Conservation (phyloP, 257 asterid genomes). For the Solanum neorickii region DNA sequence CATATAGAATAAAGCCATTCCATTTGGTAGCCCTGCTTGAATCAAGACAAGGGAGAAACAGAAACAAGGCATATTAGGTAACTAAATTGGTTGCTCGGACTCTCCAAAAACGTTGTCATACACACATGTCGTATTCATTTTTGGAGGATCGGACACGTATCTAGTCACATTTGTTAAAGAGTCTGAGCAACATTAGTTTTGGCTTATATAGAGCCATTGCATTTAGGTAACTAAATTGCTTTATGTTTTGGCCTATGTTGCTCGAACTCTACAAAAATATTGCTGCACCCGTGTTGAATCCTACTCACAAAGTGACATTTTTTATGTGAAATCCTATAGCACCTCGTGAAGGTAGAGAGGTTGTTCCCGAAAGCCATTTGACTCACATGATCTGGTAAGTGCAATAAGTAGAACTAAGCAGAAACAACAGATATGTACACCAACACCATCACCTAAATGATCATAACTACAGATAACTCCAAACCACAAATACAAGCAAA, state of each 20-base stretch:
- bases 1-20: conserved; percentile 29
- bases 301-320: not conserved
- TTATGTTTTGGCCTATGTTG: not conserved
- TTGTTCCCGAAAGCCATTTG: not conserved
- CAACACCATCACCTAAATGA: not conserved
- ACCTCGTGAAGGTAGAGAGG: not conserved
- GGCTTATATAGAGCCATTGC: not conserved
- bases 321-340: not conserved
- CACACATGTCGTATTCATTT: not conserved
- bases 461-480: not conserved
- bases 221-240: not conserved
- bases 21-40: conserved; percentile 25
- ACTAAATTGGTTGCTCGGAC: not conserved
- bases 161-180: not conserved
- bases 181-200: not conserved
- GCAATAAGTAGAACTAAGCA: not conserved
- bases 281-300: not conserved
- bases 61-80: not conserved
- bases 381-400: not conserved
- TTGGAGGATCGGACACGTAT: not conserved
- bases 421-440: not conserved
- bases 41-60: not conserved
- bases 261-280: not conserved
- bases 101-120: not conserved
- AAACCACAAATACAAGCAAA: not conserved